These are phyloP conservation scores for Lobosporangium transversale DNA, from an alignment of 192 early-diverging fungal genomes.

Conservation along the genomic window DNA sequence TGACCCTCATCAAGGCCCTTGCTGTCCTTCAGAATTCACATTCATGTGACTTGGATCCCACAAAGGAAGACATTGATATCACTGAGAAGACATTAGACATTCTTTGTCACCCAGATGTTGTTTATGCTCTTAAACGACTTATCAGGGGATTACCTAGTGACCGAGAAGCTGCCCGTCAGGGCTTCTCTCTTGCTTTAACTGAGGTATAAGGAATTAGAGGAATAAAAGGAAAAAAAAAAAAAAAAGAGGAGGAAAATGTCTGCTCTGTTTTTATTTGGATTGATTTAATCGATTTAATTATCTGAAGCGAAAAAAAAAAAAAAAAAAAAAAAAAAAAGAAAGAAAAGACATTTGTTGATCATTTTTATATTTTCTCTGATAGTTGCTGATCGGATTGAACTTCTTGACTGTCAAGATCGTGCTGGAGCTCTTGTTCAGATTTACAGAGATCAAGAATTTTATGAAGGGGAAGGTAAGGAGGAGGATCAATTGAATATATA, in stretches of 20 bases:
- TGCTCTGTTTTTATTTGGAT: too few relatives aligned
- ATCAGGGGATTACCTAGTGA: slow-evolving; percentile 88
- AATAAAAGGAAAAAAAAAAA: too few relatives aligned
- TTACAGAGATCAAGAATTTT: slow-evolving; percentile 68
- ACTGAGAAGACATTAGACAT: slow-evolving; percentile 72
- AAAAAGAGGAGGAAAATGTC: too few relatives aligned
- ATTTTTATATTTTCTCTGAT: neutral
- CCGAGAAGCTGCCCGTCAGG: slow-evolving; percentile 91
- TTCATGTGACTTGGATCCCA: slow-evolving; percentile 32
- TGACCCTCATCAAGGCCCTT: slow-evolving; percentile 67
- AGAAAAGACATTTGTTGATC: neutral
- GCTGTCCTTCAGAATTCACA: slow-evolving; percentile 62
- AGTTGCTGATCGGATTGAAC: slow-evolving; percentile 50
- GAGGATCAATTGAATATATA: too few relatives aligned
- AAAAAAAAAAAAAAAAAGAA: too few relatives aligned
- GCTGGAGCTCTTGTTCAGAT: slow-evolving; percentile 74
- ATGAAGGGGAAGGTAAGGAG: slow-evolving; percentile 70
- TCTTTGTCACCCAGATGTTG: slow-evolving; percentile 79
- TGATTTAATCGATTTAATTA: too few relatives aligned
- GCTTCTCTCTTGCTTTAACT: slow-evolving; percentile 93
- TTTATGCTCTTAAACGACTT: slow-evolving; percentile 89
- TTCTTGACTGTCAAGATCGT: slow-evolving; percentile 64
- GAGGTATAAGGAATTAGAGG: too few relatives aligned
- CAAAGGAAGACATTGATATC: slow-evolving; percentile 52
- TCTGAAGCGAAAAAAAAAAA: too few relatives aligned